Conservation (phyloP, 2,329 filamentous ascomycete genomes). For the Hypoxylon sp. region DNA sequence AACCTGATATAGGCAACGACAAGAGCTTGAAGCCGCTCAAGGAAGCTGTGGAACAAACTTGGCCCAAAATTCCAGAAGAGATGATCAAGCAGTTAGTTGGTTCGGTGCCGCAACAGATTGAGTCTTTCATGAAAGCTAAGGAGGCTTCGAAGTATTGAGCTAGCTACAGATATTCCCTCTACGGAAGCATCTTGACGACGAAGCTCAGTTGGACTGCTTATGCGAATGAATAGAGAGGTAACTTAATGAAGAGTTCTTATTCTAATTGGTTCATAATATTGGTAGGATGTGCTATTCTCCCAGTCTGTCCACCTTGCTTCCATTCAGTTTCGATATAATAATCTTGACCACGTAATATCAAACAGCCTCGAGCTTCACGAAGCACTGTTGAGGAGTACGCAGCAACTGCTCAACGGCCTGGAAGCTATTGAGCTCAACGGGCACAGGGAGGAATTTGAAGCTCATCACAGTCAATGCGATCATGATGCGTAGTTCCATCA, state of each 20-base stretch:
- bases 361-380: constrained; percentile 32
- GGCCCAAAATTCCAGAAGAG: not conserved
- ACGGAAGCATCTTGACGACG: not conserved
- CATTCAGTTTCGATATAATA: too few species aligned
- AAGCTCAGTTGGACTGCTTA: too few species aligned
- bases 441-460: constrained; percentile 40
- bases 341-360: not conserved
- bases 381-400: constrained; percentile 36
- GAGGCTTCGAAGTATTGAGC: not conserved
- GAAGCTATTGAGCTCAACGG: constrained; percentile 36
- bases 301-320: not conserved
- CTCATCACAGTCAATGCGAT: constrained; percentile 36
- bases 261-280: not conserved
- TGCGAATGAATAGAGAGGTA: not conserved
- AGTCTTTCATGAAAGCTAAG: not conserved
- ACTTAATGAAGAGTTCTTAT: not conserved
- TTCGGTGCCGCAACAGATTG: not conserved
- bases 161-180: not conserved
- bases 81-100: not conserved
- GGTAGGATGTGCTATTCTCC: not conserved
- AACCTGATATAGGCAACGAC: not conserved
- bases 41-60: not conserved
- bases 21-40: not conserved
- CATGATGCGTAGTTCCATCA: constrained; percentile 45
- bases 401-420: constrained; percentile 37